Evolutionary conservation across 2,329 filamentous ascomycete genomes (phyloP).

Genomic region (Trichoderma oligosporum): DNA sequence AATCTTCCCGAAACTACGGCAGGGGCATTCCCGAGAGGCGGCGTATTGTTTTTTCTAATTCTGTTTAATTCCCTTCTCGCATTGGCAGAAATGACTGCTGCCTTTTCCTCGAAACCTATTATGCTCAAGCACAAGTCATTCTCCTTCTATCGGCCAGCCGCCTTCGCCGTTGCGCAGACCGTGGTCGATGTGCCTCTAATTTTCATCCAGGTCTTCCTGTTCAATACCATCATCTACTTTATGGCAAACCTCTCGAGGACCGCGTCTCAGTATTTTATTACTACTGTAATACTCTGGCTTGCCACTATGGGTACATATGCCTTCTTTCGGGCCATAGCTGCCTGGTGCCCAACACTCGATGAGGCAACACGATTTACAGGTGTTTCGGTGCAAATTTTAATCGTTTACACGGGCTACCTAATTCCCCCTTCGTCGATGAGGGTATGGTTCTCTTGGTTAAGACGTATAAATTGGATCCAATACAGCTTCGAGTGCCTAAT

Average conservation of each 20-base stretch:
- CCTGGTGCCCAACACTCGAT: slow-evolving; percentile 57
- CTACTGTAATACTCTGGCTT: slow-evolving; percentile 58
- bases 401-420: slow-evolving; percentile 66
- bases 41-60: slow-evolving; percentile 48
- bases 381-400: slow-evolving; percentile 56
- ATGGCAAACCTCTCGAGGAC: slow-evolving; percentile 67
- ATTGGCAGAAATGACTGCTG: slow-evolving; percentile 66
- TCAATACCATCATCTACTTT: slow-evolving; percentile 73
- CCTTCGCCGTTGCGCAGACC: slow-evolving; percentile 55
- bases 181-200: slow-evolving; percentile 60
- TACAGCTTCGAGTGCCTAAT: slow-evolving; percentile 67
- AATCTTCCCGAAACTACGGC: slow-evolving; percentile 56
- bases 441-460: slow-evolving; percentile 63
- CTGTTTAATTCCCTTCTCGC: slow-evolving; percentile 63
- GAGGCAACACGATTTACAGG: slow-evolving; percentile 59
- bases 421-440: slow-evolving; percentile 55
- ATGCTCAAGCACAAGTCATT: slow-evolving; percentile 68
- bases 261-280: slow-evolving; percentile 64
- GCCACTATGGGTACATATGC: slow-evolving; percentile 55
- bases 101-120: slow-evolving; percentile 61
- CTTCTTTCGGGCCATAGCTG: slow-evolving; percentile 57
- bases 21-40: slow-evolving; percentile 59
- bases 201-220: slow-evolving; percentile 60
- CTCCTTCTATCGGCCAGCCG: slow-evolving; percentile 60
- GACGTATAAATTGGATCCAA: slow-evolving; percentile 64